These are phyloP conservation scores for Saturnispora kantuleensis DNA, from an alignment of 805 yeast species.

Conservation along the genomic window DNA sequence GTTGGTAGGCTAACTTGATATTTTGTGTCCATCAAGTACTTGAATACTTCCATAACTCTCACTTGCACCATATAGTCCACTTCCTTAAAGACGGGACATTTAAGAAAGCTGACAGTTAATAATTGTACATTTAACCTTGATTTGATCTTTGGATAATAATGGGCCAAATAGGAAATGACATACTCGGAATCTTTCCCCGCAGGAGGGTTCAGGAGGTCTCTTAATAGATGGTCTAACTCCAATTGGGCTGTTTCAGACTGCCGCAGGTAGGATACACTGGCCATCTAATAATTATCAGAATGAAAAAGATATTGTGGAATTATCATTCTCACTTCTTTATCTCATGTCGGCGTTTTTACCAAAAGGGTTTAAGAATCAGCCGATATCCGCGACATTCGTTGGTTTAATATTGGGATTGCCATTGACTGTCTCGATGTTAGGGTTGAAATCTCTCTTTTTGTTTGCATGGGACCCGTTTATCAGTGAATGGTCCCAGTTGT, in stretches of 20 bases:
- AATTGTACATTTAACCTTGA: slow-evolving; percentile 36
- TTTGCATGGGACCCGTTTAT: slow-evolving; percentile 46
- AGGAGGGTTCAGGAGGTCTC: slow-evolving; percentile 35
- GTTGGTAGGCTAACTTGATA: slow-evolving; percentile 40
- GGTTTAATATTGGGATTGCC: slow-evolving; percentile 29
- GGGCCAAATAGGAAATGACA: slow-evolving; percentile 37
- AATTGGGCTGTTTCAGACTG: too few relatives aligned
- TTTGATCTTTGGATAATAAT: slow-evolving; percentile 42
- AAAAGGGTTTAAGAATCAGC: slow-evolving; percentile 26
- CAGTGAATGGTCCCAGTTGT: slow-evolving; percentile 44
- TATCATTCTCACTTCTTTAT: not conserved
- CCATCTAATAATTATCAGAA: not conserved
- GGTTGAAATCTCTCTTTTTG: slow-evolving; percentile 33
- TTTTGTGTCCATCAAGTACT: slow-evolving; percentile 36
- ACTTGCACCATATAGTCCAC: slow-evolving; percentile 3
- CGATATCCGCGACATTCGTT: slow-evolving; percentile 33
- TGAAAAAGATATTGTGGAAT: not conserved
- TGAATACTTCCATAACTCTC: slow-evolving; percentile 39
- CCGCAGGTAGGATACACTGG: slow-evolving; percentile 17
- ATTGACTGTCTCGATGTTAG: slow-evolving; percentile 33
- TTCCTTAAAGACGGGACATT: slow-evolving; percentile 29
- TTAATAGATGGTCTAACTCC: slow-evolving; percentile 38
- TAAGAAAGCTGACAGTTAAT: slow-evolving; percentile 34
- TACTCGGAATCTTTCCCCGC: slow-evolving; percentile 20
- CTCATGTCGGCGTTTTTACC: slow-evolving; percentile 24